Evolutionary conservation across 2,329 filamentous ascomycete genomes (phyloP), one percentile per base, ranked within the genome.

Genomic region (Apiospora malaysiana): DNA sequence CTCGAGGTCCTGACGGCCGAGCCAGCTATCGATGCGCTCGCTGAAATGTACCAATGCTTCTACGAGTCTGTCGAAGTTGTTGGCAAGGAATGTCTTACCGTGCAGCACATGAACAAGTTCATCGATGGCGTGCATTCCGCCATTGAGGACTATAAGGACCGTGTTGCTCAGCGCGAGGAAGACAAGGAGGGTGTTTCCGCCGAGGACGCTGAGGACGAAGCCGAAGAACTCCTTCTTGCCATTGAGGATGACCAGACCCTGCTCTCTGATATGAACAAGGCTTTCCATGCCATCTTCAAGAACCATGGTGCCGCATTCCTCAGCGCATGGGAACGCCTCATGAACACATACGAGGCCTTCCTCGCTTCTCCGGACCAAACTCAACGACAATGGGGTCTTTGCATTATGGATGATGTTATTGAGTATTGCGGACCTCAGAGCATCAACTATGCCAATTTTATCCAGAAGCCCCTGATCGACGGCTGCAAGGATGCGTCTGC

Each of bases 1-100:
- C 90, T 99, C 14, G 96, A 98, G 81, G 95, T 98, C 1, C 88
- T 99, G 49, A 94, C 92, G 73, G 95, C 95, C 0, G 96, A 99
- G 83, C 95, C 96, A 25, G 94, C 95, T 1, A 95, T 99, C 71
- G 96, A 99, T 77, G 97, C 96, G 0, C 88, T 99, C 66, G 95
- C 96, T 1, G 96, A 98, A 83, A 98, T 99, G 94, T 99, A 98
- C 83, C 95, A 98, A 82, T 99, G 96, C 85, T 99, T 99, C 86
- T 99, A 99, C 81, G 96, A 99, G 82, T 97, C 94, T 37, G 91
- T 99, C 9, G 95, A 98, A 83, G 95, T 98, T 27, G 90, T 97
- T 74, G 95, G 95, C 72, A 94, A 93, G 82, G 91, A 93, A 76
- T 95, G 92, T 79, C 87, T 99, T 66, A 93, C 88, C 7, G 85